These are phyloP conservation scores for Melaleuca alternifolia DNA, from an alignment of 345 rosid species.

Conservation along the genomic window DNA sequence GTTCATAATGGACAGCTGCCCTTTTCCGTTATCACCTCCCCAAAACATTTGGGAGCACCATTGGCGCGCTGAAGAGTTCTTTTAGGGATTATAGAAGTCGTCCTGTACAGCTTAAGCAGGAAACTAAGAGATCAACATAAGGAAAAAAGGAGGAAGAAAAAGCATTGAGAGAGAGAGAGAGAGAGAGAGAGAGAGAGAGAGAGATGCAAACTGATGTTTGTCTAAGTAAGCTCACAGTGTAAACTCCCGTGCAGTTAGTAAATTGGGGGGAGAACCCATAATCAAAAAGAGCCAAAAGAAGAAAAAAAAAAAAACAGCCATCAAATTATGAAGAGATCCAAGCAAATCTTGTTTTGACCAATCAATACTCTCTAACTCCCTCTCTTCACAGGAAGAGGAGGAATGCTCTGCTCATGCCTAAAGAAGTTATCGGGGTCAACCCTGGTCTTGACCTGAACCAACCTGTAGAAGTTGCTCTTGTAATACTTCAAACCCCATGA, in stretches of 20 bases:
- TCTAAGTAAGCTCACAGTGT: neutral
- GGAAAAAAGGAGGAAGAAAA: neutral
- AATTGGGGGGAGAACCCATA: neutral
- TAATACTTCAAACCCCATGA: constrained; percentile 44
- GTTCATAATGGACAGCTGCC: neutral
- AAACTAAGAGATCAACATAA: neutral
- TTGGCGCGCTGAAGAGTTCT: neutral
- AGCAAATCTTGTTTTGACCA: neutral
- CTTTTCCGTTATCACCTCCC: neutral
- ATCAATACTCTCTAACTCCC: neutral
- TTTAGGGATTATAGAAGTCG: neutral
- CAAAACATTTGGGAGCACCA: neutral
- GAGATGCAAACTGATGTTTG: neutral
- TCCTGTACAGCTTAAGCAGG: neutral
- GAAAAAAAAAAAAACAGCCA: neutral
- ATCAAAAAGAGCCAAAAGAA: neutral
- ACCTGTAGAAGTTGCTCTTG: constrained; percentile 37
- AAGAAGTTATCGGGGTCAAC: constrained; percentile 54
- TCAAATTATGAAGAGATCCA: neutral
- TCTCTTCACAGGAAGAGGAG: neutral
- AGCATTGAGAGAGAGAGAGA: neutral
- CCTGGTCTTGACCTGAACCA: constrained; percentile 34
- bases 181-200: neutral
- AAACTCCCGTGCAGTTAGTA: neutral
- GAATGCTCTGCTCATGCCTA: constrained; percentile 61